These are phyloP conservation scores for Quercus parvula DNA, from an alignment of 306 rosid genomes.

Conservation along the genomic window DNA sequence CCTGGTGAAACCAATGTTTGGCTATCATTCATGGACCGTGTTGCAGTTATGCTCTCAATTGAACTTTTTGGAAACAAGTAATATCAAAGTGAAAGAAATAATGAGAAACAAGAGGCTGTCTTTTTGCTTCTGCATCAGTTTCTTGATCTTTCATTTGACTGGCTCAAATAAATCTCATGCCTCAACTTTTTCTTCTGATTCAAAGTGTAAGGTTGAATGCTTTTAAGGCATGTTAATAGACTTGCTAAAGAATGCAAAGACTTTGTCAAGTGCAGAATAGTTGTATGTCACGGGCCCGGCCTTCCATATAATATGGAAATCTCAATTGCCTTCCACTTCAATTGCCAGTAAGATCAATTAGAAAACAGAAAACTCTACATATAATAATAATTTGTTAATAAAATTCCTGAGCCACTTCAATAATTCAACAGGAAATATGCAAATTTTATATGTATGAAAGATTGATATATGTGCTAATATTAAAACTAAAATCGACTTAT, in stretches of 20 bases:
- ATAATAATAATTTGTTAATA: background rate
- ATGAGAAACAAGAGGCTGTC: too few species aligned
- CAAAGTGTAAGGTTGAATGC: background rate
- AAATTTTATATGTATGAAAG: too few species aligned
- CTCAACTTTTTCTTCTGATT: background rate
- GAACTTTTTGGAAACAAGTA: too few species aligned
- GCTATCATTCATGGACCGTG: slow-evolving; percentile 1
- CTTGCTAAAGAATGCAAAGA: slow-evolving; percentile 6
- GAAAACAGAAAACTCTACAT: background rate
- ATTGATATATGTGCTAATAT: too few species aligned
- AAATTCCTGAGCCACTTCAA: background rate
- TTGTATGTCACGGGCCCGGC: slow-evolving; percentile 11
- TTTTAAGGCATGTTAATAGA: background rate
- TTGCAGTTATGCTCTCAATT: too few species aligned
- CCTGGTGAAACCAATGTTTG: slow-evolving; percentile 35
- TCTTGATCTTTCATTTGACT: slow-evolving; percentile 21
- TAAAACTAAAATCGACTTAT: too few species aligned
- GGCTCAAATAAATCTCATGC: slow-evolving; percentile 10
- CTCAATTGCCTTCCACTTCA: background rate
- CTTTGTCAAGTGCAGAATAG: slow-evolving; percentile 26
- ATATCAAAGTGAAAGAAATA: too few species aligned
- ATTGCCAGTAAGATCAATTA: background rate
- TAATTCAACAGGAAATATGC: background rate
- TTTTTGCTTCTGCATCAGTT: slow-evolving; percentile 28
- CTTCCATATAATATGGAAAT: background rate